Base-by-base conservation (phyloP, 148 eudicot genomes). In the Fagopyrum homotropicum region DNA sequence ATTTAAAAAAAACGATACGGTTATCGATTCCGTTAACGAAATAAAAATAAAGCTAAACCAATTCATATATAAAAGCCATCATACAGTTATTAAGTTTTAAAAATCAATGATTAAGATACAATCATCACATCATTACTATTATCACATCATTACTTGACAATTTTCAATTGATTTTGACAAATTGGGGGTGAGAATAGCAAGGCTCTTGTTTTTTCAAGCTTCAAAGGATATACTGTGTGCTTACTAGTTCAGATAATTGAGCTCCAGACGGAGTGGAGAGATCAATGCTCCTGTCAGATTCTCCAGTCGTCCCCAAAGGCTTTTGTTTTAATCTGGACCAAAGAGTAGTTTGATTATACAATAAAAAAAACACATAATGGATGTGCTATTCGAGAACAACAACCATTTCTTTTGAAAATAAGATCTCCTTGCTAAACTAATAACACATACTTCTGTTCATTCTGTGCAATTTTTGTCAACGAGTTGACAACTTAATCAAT, bases 401-500 rank as follows among this genome's bases (percentile, higher is more conserved):
- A 40, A 66, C 15, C 3, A 7, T 35, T 30, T 12, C 4, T 14
- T 4, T 64, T 30, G 16, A 12, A 64, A 30, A 9, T 1, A 64
- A 64, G 14, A 35, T 14, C 40, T 64, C 69, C 69, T 7, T 10
- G 35, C 47, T 66, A 35, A 66, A 11, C 30, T 51, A 22, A 30
- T 43, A 60, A 47, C 5, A 83, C 96, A 75, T 92, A 96, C 99
- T 83, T 88, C 70, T 79, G 83, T 68, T 85, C 88, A 77, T 87
- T 87, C 78, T 79, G 88, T 14, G 90, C 83, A 75, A 87, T 80
- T 80, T 82, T 88, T 55, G 88, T 80, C 78, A 92, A 82, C 61
- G 99, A 91, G 48, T 98, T 98, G 30, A 88, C 94, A 77, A 96
- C 82, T 26, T 85, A 86, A 75, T 92, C 97, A 73, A 92, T 92